Percentiles rank a stretch among this genome's conserved stretches.
Evolutionary conservation across 306 rosid genomes (phyloP).

Genomic region (Begonia fuchsioides): DNA sequence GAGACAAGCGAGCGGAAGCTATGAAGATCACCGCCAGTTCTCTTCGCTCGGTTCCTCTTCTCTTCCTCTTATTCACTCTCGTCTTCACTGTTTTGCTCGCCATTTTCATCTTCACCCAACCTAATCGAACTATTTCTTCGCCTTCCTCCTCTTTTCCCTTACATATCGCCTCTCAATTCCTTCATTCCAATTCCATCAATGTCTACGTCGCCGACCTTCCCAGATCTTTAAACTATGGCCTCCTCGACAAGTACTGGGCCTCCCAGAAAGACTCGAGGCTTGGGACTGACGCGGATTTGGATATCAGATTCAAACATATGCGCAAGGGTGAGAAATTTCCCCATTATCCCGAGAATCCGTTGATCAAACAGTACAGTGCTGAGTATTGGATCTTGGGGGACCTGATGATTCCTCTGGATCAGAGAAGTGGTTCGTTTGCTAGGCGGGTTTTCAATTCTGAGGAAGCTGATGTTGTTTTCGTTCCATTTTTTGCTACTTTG

Average conservation of each 20-base stretch:
- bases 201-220: conserved; percentile 63
- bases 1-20: background rate
- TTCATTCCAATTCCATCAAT: conserved; percentile 20
- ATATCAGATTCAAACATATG: conserved; percentile 12
- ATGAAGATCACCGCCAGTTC: background rate
- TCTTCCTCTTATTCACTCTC: conserved; percentile 34
- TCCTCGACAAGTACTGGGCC: conserved; percentile 61
- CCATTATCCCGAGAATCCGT: conserved; percentile 68
- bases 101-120: conserved; percentile 22
- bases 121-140: conserved; percentile 7
- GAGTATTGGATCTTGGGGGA: conserved; percentile 92
- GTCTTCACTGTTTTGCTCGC: conserved; percentile 33
- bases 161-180: conserved; percentile 1
- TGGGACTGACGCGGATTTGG: conserved; percentile 26
- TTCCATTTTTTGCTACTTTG: conserved; percentile 73
- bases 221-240: conserved; percentile 79
- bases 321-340: conserved; percentile 27
- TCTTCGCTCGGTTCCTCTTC: conserved; percentile 26
- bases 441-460: conserved; percentile 28
- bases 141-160: conserved; percentile 10
- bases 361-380: conserved; percentile 84
- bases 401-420: conserved; percentile 44
- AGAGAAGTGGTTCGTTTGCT: conserved; percentile 42
- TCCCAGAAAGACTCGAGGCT: conserved; percentile 46
- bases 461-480: conserved; percentile 61